A percentile compares a stretch with the other conserved stretches of the same genome.
Conservation (phyloP, 176 grass and related monocot genomes). For the Hordeum marinum region DNA sequence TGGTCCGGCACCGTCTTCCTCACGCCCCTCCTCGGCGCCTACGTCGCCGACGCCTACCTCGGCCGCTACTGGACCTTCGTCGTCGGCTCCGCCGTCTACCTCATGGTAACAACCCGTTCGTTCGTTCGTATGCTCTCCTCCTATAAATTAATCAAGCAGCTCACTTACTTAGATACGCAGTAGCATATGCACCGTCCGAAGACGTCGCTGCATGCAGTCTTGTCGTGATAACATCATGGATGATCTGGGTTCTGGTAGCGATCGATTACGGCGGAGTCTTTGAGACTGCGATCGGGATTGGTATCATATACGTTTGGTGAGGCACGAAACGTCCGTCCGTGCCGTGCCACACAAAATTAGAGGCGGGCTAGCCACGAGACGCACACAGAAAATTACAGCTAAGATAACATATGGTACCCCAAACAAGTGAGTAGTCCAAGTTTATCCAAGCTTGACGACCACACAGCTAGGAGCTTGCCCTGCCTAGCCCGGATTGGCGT, state of each 20-base stretch:
- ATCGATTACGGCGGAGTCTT: neutral
- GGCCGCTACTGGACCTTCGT: slow-evolving; percentile 51
- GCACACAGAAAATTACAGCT: too few relatives aligned
- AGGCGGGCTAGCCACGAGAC: neutral
- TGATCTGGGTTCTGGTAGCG: too few relatives aligned
- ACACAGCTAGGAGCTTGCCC: too few relatives aligned
- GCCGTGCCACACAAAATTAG: neutral
- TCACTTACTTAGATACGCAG: too few relatives aligned
- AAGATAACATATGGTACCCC: too few relatives aligned
- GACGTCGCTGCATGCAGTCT: too few relatives aligned
- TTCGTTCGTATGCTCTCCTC: neutral
- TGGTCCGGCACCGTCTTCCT: slow-evolving; percentile 37
- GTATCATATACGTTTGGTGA: neutral
- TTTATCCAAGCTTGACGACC: too few relatives aligned
- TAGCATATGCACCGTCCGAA: too few relatives aligned
- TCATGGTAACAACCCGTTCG: slow-evolving; percentile 18
- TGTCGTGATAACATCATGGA: neutral
- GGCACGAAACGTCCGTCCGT: neutral
- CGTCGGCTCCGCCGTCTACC: slow-evolving; percentile 26
- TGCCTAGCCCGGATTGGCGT: too few relatives aligned
- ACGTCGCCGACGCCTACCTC: slow-evolving; percentile 43
- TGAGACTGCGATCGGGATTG: neutral
- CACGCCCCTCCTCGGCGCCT: slow-evolving; percentile 31
- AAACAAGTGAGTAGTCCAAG: too few relatives aligned
- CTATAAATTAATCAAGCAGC: too few relatives aligned